Percentiles rank a stretch among this genome's conserved stretches.
phyloP scores from a whole-genome alignment of 2,329 filamentous ascomycete genomes.

The Paecilomyces variotii region DNA sequence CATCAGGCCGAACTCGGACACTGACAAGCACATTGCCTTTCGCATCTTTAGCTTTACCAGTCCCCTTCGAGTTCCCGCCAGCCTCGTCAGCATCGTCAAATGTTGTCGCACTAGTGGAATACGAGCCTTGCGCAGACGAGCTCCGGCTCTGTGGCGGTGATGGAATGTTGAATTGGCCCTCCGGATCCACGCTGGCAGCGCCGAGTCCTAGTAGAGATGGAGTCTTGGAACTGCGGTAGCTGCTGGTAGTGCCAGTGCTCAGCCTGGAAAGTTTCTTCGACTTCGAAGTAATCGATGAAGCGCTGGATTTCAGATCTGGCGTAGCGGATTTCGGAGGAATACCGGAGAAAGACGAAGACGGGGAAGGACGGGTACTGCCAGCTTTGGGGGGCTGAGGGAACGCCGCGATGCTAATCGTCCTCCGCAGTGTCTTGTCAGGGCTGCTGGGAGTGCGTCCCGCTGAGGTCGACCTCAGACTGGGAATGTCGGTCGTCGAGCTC shows the following conservation, averaged over 20 bases:
- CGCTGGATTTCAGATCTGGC: constrained; percentile 40
- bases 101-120: constrained; percentile 81
- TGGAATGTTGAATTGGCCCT: constrained; percentile 66
- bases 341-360: constrained; percentile 41
- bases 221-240: constrained; percentile 45
- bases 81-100: constrained; percentile 70
- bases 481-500: constrained; percentile 45
- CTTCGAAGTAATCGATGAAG: constrained; percentile 32
- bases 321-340: constrained; percentile 16
- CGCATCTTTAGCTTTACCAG: constrained; percentile 50
- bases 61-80: constrained; percentile 21
- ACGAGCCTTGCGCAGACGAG: constrained; percentile 87
- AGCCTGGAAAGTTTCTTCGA: constrained; percentile 50
- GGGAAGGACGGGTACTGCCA: constrained; percentile 51
- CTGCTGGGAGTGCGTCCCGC: constrained; percentile 45
- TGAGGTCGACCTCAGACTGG: constrained; percentile 49
- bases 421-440: constrained; percentile 64
- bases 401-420: constrained; percentile 85
- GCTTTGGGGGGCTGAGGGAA: constrained; percentile 84
- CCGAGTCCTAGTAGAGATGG: constrained; percentile 69
- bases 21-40: constrained; percentile 97
- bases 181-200: constrained; percentile 66
- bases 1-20: constrained; percentile 83
- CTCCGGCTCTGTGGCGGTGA: constrained; percentile 84
- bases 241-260: constrained; percentile 46